Conservation (phyloP, 164 flowering plant genomes). For the Macadamia tetraphylla region DNA sequence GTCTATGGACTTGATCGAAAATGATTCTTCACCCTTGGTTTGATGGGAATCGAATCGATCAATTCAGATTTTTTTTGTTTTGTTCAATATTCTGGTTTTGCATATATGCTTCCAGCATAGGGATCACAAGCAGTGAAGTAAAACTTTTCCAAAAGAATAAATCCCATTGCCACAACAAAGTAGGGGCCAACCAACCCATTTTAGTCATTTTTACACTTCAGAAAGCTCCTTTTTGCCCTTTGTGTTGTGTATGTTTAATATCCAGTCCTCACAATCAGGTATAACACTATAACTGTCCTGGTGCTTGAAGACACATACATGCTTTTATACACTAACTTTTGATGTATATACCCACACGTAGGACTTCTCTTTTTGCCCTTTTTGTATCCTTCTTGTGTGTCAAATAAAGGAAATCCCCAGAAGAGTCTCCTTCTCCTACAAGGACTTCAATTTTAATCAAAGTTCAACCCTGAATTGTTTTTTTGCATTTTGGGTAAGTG, state of each 20-base stretch:
- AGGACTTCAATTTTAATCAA: conserved; percentile 1
- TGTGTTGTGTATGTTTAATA: too few relatives aligned
- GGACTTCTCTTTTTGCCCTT: conserved; percentile 4
- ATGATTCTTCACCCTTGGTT: too few relatives aligned
- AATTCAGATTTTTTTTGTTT: too few relatives aligned
- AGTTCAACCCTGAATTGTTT: too few relatives aligned
- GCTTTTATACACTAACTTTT: neutral
- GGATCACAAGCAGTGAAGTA: too few relatives aligned
- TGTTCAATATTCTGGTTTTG: too few relatives aligned
- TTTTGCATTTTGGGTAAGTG: too few relatives aligned
- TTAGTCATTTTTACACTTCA: conserved; percentile 22
- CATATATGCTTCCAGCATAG: too few relatives aligned
- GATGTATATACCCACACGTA: conserved; percentile 1
- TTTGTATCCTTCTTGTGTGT: conserved; percentile 18
- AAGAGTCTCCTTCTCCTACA: conserved; percentile 20
- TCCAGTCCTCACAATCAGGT: neutral
- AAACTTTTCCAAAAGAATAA: too few relatives aligned
- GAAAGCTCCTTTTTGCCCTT: neutral
- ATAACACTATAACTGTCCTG: conserved; percentile 5
- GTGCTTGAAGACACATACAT: conserved; percentile 20
- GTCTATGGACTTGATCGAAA: too few relatives aligned
- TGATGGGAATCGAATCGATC: too few relatives aligned
- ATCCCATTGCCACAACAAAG: neutral
- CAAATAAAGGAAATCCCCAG: conserved; percentile 11
- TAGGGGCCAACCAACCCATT: conserved; percentile 20